Percentiles rank a stretch among this genome's conserved stretches.
These are phyloP conservation scores for Cyberlindnera euphorbiiphila DNA, from an alignment of 805 yeast genomes.

Conservation along the genomic window DNA sequence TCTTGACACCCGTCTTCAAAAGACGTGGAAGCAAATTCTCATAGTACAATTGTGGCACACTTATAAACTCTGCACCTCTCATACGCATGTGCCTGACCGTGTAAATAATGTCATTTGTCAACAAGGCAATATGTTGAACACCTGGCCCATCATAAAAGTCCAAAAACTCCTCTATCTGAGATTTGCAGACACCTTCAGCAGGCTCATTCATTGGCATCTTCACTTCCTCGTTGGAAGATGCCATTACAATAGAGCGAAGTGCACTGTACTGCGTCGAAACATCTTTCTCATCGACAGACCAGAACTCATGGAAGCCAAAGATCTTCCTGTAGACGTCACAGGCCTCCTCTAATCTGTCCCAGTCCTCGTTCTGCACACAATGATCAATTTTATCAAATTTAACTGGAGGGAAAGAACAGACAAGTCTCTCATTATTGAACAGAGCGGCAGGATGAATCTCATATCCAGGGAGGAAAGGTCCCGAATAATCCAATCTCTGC, in stretches of 20 bases:
- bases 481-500: conserved; percentile 35
- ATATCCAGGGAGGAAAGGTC: conserved; percentile 52
- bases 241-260: conserved; percentile 71
- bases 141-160: conserved; percentile 79
- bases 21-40: conserved; percentile 43
- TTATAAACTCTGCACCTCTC: conserved; percentile 71
- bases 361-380: conserved; percentile 73
- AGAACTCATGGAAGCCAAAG: conserved; percentile 72
- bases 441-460: background rate
- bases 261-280: conserved; percentile 70
- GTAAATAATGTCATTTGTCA: conserved; percentile 55
- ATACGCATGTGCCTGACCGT: conserved; percentile 49
- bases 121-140: conserved; percentile 76
- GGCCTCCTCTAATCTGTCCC: conserved; percentile 58
- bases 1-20: conserved; percentile 36
- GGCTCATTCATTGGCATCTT: conserved; percentile 89
- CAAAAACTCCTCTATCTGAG: conserved; percentile 81
- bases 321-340: conserved; percentile 57
- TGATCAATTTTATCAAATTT: conserved; percentile 57
- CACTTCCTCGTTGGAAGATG: conserved; percentile 56
- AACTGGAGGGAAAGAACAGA: conserved; percentile 32
- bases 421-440: conserved; percentile 4
- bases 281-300: conserved; percentile 82
- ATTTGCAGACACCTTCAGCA: conserved; percentile 57
- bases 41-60: conserved; percentile 58